Evolutionary conservation across 1,284 basidiomycete genomes (phyloP).

Genomic region (Naganishia cerealis): DNA sequence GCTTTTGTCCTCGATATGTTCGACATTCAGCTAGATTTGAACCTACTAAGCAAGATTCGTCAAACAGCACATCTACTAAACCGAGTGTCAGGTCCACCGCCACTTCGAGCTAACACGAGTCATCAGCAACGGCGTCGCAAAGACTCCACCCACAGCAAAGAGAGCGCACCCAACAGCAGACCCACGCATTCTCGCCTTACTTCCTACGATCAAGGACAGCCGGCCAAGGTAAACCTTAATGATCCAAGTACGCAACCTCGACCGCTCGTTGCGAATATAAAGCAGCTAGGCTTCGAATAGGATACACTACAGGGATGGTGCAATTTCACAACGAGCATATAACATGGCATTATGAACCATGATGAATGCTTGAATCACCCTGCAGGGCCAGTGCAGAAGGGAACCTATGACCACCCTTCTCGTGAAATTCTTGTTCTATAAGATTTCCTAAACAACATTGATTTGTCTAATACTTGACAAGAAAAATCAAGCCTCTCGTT

Average conservation of each 20-base stretch:
- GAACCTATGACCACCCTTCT: not conserved
- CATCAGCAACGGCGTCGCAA: not conserved
- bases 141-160: not conserved
- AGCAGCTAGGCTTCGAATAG: conserved; percentile 9
- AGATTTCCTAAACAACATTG: not conserved
- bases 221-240: conserved; percentile 3
- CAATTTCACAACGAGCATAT: not conserved
- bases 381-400: not conserved
- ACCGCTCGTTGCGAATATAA: not conserved
- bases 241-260: not conserved
- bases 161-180: not conserved
- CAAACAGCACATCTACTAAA: conserved; percentile 12
- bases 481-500: conserved; percentile 18
- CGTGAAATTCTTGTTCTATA: not conserved
- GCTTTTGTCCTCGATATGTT: conserved; percentile 91
- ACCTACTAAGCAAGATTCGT: conserved; percentile 17
- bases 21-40: conserved; percentile 64
- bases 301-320: not conserved
- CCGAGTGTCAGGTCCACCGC: not conserved
- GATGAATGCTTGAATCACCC: not conserved
- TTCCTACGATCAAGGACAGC: not conserved
- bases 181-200: not conserved
- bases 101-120: not conserved
- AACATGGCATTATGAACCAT: not conserved
- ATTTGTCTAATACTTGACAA: not conserved